Evolutionary conservation across 208 protist genomes (phyloP), one percentile per base, ranked within the genome.

Genomic region (Wallacemonas sp.): DNA sequence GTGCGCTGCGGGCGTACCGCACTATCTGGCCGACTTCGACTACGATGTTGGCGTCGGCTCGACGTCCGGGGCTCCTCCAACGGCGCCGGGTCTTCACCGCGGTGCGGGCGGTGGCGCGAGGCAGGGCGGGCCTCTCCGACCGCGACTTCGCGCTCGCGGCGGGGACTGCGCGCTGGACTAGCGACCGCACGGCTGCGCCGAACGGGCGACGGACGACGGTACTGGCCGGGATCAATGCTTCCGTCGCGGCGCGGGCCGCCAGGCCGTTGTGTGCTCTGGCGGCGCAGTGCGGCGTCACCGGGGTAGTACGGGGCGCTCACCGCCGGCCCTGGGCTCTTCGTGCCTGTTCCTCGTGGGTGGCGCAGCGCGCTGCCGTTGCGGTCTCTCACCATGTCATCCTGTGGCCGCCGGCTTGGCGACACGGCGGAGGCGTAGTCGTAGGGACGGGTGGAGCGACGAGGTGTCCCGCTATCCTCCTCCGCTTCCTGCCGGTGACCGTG

Each of bases 191-290:
- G 42, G 42, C 53, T 6, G 15, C 53, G 60, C 19, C 62, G 65
- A 12, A 58, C 44, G 12, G 59, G 45, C 26, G 60, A 66, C 8
- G 60, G 66, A 1, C 62, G 61, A 24, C 44, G 61, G 26, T 62
- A 53, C 22, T 53, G 58, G 45, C 70, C 54, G 29, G 66, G 62
- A 27, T 57, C 50, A n/a, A 57, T 57, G 30, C 50, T 57, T n/a
- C n/a, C n/a, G n/a, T n/a, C n/a, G 30, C 19, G 15, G 42, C 41
- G 39, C 3, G 42, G 60, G 8, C 13, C 45, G 17, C 60, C 60
- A 4, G 60, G 60, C 26, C 41, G 60, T 42, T 65, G 60, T 19
- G 60, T 65, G 38, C 41, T 65, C 60, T 54, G 60, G 9, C 60
- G 60, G 8, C 60, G 60, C 32, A 65, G 41, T 17, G 24, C 27